These are phyloP conservation scores for Xenosphaeropsis pyriputrescens DNA, from an alignment of 2,329 filamentous ascomycete genomes.

Conservation along the genomic window DNA sequence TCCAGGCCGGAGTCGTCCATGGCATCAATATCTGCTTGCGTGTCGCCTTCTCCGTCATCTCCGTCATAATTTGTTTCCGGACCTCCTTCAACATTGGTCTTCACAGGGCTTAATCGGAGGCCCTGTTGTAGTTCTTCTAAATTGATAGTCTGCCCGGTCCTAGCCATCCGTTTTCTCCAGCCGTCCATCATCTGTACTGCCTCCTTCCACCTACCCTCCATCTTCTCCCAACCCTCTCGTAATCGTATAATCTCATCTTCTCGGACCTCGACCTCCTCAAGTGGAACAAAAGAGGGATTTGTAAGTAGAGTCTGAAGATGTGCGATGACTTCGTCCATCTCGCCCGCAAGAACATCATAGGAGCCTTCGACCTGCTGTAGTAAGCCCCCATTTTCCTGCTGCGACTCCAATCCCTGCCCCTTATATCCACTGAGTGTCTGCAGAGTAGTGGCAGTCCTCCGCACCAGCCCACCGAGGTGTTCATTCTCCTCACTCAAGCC, in stretches of 20 bases:
- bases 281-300: conserved; percentile 89
- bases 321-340: conserved; percentile 65
- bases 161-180: conserved; percentile 73
- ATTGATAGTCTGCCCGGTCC: conserved; percentile 54
- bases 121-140: conserved; percentile 55
- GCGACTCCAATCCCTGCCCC: conserved; percentile 17
- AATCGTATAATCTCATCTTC: conserved; percentile 82
- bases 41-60: conserved; percentile 16
- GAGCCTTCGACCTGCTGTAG: conserved; percentile 16
- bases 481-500: conserved; percentile 88
- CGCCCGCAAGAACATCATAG: conserved; percentile 52
- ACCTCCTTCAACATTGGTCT: conserved; percentile 36
- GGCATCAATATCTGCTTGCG: conserved; percentile 19
- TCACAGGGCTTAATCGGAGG: conserved; percentile 45
- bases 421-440: conserved; percentile 50
- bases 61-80: conserved; percentile 14
- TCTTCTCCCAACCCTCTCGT: conserved; percentile 78
- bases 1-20: conserved; percentile 14
- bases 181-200: conserved; percentile 82
- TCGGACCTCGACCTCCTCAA: conserved; percentile 86
- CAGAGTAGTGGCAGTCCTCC: conserved; percentile 56
- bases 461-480: conserved; percentile 55
- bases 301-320: conserved; percentile 76
- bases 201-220: conserved; percentile 84
- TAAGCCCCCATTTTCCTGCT: conserved; percentile 12